Percentiles rank a stretch among this genome's conserved stretches.
Conservation (phyloP, 2,329 filamentous ascomycete genomes). For the Tolypocladium cylindrosporum region DNA sequence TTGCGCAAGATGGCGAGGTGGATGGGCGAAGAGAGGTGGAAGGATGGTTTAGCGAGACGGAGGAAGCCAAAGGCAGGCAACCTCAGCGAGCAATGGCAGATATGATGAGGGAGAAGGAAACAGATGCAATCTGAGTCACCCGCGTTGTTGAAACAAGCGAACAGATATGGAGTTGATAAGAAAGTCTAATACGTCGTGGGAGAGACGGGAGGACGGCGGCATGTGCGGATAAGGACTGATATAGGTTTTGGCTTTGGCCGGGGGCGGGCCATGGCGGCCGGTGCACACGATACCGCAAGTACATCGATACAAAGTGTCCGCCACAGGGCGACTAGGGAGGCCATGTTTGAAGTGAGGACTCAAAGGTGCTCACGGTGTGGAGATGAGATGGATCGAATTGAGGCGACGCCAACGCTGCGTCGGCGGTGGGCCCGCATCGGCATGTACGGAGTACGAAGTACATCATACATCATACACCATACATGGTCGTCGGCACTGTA, state of each 20-base stretch:
- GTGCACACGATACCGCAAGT: not conserved
- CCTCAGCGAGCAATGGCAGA: not conserved
- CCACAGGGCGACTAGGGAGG: constrained; percentile 6
- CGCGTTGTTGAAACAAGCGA: constrained; percentile 1
- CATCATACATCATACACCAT: not conserved
- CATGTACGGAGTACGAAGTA: not conserved
- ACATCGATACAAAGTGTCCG: constrained; percentile 1
- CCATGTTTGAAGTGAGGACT: constrained; percentile 5
- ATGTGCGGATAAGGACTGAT: constrained; percentile 4
- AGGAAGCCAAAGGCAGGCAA: not conserved
- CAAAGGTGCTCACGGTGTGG: constrained; percentile 6
- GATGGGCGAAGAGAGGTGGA: not conserved
- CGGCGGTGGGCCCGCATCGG: not conserved
- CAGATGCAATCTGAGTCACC: not conserved
- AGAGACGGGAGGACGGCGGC: not conserved
- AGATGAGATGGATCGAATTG: constrained; percentile 7
- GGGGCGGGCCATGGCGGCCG: not conserved
- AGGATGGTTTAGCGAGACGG: not conserved
- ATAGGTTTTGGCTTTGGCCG: constrained; percentile 1
- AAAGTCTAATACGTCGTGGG: not conserved
- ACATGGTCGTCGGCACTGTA: not conserved
- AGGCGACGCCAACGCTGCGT: constrained; percentile 3
- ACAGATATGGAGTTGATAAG: not conserved
- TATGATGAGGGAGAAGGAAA: not conserved
- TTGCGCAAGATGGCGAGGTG: constrained; percentile 10